Percentiles rank a stretch among this genome's conserved stretches.
Conservation (phyloP, 1,284 basidiomycete genomes). For the Austropuccinia psidii region DNA sequence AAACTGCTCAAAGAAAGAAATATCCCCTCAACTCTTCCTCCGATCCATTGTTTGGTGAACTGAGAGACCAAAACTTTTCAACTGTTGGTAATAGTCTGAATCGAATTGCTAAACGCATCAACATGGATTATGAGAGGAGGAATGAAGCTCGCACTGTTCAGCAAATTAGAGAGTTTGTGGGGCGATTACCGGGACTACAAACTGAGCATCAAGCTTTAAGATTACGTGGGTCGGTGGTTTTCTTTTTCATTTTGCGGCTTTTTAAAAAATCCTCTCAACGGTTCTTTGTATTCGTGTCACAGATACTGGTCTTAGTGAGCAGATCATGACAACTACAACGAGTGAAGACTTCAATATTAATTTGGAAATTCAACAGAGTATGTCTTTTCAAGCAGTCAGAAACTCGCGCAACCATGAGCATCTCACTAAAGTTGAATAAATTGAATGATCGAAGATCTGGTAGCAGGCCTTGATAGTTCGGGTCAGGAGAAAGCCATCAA, state of each 20-base stretch:
- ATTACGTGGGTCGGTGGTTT: conserved; percentile 58
- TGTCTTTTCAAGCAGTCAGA: background rate
- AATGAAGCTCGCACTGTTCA: conserved; percentile 81
- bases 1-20: conserved; percentile 63
- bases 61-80: conserved; percentile 89
- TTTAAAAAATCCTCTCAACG: background rate
- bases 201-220: conserved; percentile 79
- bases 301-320: conserved; percentile 93
- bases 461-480: conserved; percentile 75
- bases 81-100: conserved; percentile 79
- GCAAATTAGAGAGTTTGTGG: conserved; percentile 89
- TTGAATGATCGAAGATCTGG: conserved; percentile 58
- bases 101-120: conserved; percentile 69
- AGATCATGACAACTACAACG: conserved; percentile 71
- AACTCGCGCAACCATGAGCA: conserved; percentile 42
- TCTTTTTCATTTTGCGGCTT: background rate
- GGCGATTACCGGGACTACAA: conserved; percentile 82
- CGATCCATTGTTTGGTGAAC: conserved; percentile 73
- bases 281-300: background rate
- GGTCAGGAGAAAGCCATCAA: conserved; percentile 72
- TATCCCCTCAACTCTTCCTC: conserved; percentile 66
- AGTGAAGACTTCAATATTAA: conserved; percentile 85
- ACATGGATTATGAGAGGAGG: conserved; percentile 80
- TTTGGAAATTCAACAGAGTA: conserved; percentile 93
- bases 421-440: background rate